Conservation (phyloP, 192 early-diverging fungal genomes). For the Cladochytrium replicatum region DNA sequence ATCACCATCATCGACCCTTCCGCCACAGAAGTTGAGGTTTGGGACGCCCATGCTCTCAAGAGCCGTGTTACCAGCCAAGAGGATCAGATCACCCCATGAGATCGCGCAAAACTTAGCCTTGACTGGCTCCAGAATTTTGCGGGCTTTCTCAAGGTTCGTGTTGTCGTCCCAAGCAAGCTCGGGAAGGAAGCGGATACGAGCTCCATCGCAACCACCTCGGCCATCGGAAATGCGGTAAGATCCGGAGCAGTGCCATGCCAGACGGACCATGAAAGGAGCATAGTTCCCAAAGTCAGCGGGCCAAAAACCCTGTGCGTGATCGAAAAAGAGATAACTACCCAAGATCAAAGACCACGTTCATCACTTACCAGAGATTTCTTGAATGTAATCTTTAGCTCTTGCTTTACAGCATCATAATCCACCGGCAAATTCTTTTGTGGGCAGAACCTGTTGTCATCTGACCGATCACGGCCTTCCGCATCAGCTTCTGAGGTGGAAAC, state of each 20-base stretch:
- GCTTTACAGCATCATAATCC: too few relatives aligned
- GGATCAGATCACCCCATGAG: conserved; percentile 75
- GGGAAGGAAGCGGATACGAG: conserved; percentile 49
- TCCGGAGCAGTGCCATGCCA: conserved; percentile 82
- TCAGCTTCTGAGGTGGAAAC: too few relatives aligned
- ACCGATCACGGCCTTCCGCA: too few relatives aligned
- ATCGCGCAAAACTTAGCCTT: conserved; percentile 67
- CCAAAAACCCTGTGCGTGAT: conserved; percentile 14
- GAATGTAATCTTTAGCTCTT: too few relatives aligned
- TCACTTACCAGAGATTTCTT: too few relatives aligned
- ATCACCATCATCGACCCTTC: conserved; percentile 12
- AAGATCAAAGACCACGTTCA: too few relatives aligned
- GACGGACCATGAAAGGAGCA: conserved; percentile 68
- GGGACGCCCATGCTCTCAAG: conserved; percentile 11
- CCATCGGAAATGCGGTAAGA: conserved; percentile 44
- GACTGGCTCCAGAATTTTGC: conserved; percentile 60
- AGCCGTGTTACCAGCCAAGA: conserved; percentile 48
- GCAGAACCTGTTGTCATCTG: too few relatives aligned
- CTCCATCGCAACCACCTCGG: conserved; percentile 60
- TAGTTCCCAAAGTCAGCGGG: conserved; percentile 46
- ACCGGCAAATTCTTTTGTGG: too few relatives aligned
- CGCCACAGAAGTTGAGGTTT: conserved; percentile 8
- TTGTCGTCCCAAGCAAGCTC: conserved; percentile 56
- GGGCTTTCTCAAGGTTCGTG: conserved; percentile 60
- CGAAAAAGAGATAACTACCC: too few relatives aligned